Conservation (phyloP, 345 rosid genomes). For the Pistacia atlantica region DNA sequence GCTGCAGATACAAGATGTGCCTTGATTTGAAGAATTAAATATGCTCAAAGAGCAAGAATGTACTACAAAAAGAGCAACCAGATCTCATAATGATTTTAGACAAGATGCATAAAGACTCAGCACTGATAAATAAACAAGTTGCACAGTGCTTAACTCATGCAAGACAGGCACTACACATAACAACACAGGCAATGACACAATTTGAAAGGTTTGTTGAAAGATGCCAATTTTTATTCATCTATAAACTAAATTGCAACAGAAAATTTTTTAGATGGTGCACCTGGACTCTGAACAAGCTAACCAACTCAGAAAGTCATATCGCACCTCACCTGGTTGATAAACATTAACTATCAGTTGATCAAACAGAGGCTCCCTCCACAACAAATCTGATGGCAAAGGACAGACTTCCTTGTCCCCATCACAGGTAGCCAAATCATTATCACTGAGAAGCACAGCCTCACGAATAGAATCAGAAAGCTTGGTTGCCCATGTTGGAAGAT, state of each 20-base stretch:
- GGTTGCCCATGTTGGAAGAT: conserved; percentile 80
- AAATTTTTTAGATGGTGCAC: not conserved
- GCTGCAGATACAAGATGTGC: not conserved
- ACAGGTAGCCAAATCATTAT: conserved; percentile 17
- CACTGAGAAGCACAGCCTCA: conserved; percentile 40
- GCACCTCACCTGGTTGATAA: conserved; percentile 89
- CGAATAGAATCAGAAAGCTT: conserved; percentile 55
- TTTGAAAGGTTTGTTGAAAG: not conserved
- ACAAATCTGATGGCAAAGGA: conserved; percentile 54
- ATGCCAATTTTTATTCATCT: not conserved
- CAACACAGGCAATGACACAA: not conserved
- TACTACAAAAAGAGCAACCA: not conserved
- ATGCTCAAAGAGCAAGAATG: not conserved
- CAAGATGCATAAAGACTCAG: not conserved
- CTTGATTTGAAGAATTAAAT: not conserved
- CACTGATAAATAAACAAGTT: not conserved
- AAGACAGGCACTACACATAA: not conserved
- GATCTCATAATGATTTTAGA: not conserved
- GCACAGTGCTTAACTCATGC: not conserved
- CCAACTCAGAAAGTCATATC: conserved; percentile 20
- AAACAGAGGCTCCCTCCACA: conserved; percentile 79
- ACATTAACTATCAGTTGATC: conserved; percentile 79
- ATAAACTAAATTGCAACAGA: not conserved
- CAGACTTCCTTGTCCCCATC: conserved; percentile 12
- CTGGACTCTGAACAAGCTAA: conserved; percentile 6